Percentiles rank a stretch among this genome's conserved stretches.
phyloP scores from a whole-genome alignment of 768 basidiomycete species.

The Lactarius evosmus region DNA sequence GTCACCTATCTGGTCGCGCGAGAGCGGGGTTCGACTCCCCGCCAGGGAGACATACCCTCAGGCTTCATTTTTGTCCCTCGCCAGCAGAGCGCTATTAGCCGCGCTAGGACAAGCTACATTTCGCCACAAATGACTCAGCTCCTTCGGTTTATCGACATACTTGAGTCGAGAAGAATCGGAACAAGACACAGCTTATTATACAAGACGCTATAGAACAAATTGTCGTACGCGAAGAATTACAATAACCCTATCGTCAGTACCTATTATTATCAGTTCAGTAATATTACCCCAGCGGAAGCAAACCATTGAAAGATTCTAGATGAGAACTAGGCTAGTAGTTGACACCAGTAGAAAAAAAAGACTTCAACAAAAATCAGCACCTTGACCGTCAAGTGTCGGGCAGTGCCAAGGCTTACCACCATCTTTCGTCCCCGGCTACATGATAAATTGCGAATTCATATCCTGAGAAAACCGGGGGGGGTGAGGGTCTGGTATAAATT shows the following conservation, averaged over 20 bases:
- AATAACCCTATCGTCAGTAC: neutral
- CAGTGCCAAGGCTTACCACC: neutral
- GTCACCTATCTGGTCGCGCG: slow-evolving; percentile 29
- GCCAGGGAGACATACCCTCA: slow-evolving; percentile 29
- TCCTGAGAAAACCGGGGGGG: slow-evolving; percentile 1
- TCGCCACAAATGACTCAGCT: neutral
- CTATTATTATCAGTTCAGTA: neutral
- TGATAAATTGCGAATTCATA: slow-evolving; percentile 1
- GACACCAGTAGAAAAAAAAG: neutral
- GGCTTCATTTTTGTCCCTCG: neutral
- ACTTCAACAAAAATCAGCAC: neutral
- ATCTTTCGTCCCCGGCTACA: slow-evolving; percentile 11
- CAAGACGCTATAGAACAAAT: neutral
- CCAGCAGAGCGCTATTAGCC: neutral
- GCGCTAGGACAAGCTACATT: neutral
- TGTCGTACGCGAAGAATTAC: neutral
- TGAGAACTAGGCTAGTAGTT: neutral
- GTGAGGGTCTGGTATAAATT: neutral
- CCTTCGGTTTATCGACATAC: neutral
- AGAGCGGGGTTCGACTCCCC: slow-evolving; percentile 38
- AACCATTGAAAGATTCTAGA: neutral
- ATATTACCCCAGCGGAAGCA: neutral
- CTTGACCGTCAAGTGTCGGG: neutral
- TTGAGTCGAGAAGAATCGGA: neutral
- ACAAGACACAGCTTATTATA: neutral